Evolutionary conservation across 495 filamentous ascomycete genomes (phyloP).

Genomic region (Durotheca rogersii): DNA sequence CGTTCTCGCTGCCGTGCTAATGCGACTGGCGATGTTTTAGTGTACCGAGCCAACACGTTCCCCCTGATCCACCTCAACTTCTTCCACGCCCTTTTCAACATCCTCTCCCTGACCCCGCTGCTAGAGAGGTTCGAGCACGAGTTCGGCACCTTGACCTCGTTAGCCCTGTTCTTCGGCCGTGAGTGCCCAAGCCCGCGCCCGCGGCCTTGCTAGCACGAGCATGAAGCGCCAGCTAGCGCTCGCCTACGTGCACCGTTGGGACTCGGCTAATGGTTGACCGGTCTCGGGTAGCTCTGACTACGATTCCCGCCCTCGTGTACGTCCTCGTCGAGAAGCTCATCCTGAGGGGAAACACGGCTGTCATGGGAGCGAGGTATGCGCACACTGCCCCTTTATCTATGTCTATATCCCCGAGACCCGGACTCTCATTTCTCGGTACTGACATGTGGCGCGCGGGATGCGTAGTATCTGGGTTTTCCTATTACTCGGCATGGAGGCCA

Average conservation of each 20-base stretch:
- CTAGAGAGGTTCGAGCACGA: conserved; percentile 93
- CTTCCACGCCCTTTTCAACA: conserved; percentile 77
- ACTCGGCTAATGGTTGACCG: conserved; percentile 20
- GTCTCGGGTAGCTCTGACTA: conserved; percentile 64
- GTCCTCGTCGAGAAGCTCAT: conserved; percentile 67
- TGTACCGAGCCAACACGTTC: conserved; percentile 91
- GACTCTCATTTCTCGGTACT: not conserved
- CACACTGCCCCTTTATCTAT: no score
- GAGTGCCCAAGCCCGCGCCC: no score
- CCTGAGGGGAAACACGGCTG: conserved; percentile 62
- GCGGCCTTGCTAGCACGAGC: no score
- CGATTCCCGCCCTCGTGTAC: conserved; percentile 73
- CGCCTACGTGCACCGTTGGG: not conserved
- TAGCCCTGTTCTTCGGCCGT: conserved; percentile 88
- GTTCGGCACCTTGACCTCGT: conserved; percentile 81
- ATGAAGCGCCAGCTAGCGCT: no score
- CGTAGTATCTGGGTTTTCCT: conserved; percentile 89
- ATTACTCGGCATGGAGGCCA: conserved; percentile 76
- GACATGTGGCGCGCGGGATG: not conserved
- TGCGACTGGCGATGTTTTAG: conserved; percentile 48
- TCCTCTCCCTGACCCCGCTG: conserved; percentile 75
- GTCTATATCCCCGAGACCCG: not conserved
- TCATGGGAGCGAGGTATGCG: conserved; percentile 81
- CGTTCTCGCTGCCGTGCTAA: conserved; percentile 6
- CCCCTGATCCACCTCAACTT: conserved; percentile 82